Evolutionary conservation across 768 basidiomycete genomes (phyloP).

Genomic region (Hortiboletus flavorubellus): DNA sequence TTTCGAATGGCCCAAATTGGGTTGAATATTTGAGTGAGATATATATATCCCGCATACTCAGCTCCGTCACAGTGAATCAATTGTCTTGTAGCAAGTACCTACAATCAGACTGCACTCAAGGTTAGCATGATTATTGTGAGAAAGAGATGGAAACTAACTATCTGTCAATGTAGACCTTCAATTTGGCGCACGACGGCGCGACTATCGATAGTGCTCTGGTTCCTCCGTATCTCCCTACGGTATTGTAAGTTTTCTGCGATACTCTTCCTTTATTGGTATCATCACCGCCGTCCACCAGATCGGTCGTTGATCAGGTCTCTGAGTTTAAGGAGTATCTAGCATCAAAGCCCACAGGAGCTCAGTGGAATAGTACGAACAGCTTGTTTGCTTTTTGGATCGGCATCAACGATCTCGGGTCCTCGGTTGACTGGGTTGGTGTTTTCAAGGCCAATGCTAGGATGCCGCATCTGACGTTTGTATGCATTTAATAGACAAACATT

Average conservation of each 20-base stretch:
- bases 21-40: conserved; percentile 48
- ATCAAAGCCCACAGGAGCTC: conserved; percentile 45
- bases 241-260: conserved; percentile 40
- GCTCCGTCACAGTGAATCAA: not conserved
- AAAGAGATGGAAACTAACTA: not conserved
- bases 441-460: not conserved
- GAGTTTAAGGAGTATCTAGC: conserved; percentile 49
- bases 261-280: not conserved
- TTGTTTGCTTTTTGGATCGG: conserved; percentile 69
- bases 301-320: conserved; percentile 53
- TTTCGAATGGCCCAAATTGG: conserved; percentile 65
- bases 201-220: conserved; percentile 61
- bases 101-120: conserved; percentile 53
- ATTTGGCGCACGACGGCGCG: conserved; percentile 66
- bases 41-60: not conserved
- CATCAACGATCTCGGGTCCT: conserved; percentile 54
- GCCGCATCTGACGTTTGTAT: not conserved
- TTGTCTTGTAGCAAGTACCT: conserved; percentile 40
- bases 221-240: conserved; percentile 47
- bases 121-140: conserved; percentile 24
- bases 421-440: conserved; percentile 16
- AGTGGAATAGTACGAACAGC: conserved; percentile 56
- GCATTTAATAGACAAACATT: conserved; percentile 20
- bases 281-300: conserved; percentile 8
- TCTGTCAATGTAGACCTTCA: conserved; percentile 45